Conservation (phyloP, 768 basidiomycete species). For the Clitopilus passeckerianus region DNA sequence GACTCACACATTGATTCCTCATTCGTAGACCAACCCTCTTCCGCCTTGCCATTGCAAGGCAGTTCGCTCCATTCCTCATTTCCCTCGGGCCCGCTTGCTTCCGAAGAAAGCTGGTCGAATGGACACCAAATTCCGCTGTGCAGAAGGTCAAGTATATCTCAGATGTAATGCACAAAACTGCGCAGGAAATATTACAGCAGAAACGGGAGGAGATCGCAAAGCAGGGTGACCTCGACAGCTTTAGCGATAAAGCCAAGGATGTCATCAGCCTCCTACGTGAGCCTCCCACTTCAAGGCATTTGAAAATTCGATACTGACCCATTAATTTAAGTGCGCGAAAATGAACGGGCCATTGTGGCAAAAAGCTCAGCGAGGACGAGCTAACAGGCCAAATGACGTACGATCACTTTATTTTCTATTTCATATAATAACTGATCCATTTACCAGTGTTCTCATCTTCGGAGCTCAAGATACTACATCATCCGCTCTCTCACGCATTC, state of each 20-base stretch:
- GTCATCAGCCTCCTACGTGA: slow-evolving; percentile 46
- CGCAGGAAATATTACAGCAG: slow-evolving; percentile 31
- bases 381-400: slow-evolving; percentile 48
- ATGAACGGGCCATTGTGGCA: slow-evolving; percentile 26
- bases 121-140: slow-evolving; percentile 29
- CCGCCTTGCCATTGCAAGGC: slow-evolving; percentile 37
- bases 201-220: slow-evolving; percentile 24
- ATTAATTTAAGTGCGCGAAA: slow-evolving; percentile 26
- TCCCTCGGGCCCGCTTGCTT: slow-evolving; percentile 36
- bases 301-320: background rate
- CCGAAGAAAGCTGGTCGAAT: slow-evolving; percentile 37
- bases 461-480: slow-evolving; percentile 49
- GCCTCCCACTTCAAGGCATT: slow-evolving; percentile 5
- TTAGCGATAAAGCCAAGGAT: slow-evolving; percentile 31
- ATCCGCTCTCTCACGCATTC: slow-evolving; percentile 35
- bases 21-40: slow-evolving; percentile 37
- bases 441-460: slow-evolving; percentile 38
- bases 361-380: slow-evolving; percentile 37
- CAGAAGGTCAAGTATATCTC: slow-evolving; percentile 39
- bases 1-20: slow-evolving; percentile 1
- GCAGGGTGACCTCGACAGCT: slow-evolving; percentile 13
- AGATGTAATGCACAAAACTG: slow-evolving; percentile 43
- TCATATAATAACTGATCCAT: background rate
- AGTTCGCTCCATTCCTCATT: slow-evolving; percentile 39
- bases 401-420: slow-evolving; percentile 8